phyloP scores from a whole-genome alignment of 495 filamentous ascomycete genomes.

The Haplographium delicatum region DNA sequence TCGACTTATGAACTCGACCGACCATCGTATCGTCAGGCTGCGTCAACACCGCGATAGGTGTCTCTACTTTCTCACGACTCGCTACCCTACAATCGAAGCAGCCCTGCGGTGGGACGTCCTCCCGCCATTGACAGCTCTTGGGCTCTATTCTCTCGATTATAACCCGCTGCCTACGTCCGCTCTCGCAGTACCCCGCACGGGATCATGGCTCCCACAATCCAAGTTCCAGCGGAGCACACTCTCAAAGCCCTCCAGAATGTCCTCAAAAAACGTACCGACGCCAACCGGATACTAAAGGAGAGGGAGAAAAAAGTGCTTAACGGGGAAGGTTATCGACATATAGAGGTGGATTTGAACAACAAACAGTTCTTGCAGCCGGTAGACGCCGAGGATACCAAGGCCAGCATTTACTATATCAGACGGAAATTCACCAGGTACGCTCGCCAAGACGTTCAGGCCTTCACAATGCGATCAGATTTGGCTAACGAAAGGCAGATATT shows the following conservation, averaged over 20 bases:
- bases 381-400: constrained; percentile 16
- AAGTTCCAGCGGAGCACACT: constrained; percentile 8
- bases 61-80: constrained; percentile 11
- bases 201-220: constrained; percentile 13
- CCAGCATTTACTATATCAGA: constrained; percentile 20
- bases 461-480: neutral
- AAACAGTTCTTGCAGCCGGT: constrained; percentile 5
- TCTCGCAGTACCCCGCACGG: too few species aligned
- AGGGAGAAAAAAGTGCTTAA: constrained; percentile 13
- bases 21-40: constrained; percentile 1
- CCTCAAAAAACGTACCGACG: constrained; percentile 11
- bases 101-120: neutral
- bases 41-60: constrained; percentile 6
- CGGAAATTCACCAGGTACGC: constrained; percentile 16
- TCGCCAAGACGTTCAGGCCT: neutral
- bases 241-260: constrained; percentile 11
- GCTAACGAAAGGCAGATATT: neutral
- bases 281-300: constrained; percentile 16
- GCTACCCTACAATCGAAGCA: constrained; percentile 9
- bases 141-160: neutral
- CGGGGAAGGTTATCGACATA: constrained; percentile 11
- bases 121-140: neutral
- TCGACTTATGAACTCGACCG: constrained; percentile 4
- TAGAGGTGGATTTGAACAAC: constrained; percentile 5
- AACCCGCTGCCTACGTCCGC: neutral